Evolutionary conservation across 2,329 filamentous ascomycete species (phyloP).

Genomic region (Fusarium floridanum): DNA sequence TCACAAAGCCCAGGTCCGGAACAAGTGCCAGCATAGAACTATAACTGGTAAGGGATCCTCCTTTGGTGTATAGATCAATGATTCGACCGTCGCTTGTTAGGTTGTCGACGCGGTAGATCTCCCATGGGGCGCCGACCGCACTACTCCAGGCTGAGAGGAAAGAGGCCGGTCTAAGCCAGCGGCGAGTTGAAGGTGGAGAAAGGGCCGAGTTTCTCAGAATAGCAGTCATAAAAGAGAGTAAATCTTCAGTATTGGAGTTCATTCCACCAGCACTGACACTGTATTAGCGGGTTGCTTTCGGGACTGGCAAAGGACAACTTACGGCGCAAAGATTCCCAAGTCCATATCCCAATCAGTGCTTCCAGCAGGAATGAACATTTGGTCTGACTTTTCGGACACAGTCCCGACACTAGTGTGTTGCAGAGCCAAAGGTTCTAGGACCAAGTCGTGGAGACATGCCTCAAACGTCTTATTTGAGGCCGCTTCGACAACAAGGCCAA

Average conservation of each 20-base stretch:
- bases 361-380: slow-evolving; percentile 1
- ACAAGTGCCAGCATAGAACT: background rate
- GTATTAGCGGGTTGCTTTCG: background rate
- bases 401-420: background rate
- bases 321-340: slow-evolving; percentile 8
- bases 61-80: slow-evolving; percentile 8
- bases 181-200: background rate
- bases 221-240: background rate
- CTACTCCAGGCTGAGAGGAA: slow-evolving; percentile 9
- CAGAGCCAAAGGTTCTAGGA: slow-evolving; percentile 1
- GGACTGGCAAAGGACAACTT: background rate
- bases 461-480: slow-evolving; percentile 4
- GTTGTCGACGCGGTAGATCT: slow-evolving; percentile 20
- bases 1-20: background rate
- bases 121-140: slow-evolving; percentile 5
- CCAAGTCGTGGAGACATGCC: background rate
- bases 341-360: slow-evolving; percentile 2
- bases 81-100: slow-evolving; percentile 1
- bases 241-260: background rate
- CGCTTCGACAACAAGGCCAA: slow-evolving; percentile 8
- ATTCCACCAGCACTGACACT: background rate
- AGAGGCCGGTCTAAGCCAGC: slow-evolving; percentile 8
- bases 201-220: background rate
- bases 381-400: accelerated
- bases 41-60: background rate